Base-by-base conservation (phyloP, 2,329 filamentous ascomycete genomes). In the Macrophomina phaseolina region DNA sequence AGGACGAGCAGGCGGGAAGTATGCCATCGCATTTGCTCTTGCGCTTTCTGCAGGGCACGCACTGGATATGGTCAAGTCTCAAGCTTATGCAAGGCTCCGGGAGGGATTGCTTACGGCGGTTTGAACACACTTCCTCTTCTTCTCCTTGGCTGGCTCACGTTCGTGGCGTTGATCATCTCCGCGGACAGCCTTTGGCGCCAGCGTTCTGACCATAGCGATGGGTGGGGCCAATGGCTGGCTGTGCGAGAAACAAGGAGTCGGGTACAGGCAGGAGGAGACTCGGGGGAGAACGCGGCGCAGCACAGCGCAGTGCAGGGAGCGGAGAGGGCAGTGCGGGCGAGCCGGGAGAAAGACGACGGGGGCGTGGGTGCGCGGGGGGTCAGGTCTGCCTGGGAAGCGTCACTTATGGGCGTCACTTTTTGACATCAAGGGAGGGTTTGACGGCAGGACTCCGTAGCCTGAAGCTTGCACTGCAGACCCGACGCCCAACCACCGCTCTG, bases 21-120 rank as follows among this genome's bases (percentile, higher is more conserved):
- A 77, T 75, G 42, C 83, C 83, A 73, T 86, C 83, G 71, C 84
- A 85, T 82, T 84, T 84, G 67, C 80, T 82, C 70, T 84, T 84
- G 67, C 82, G 79, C 71, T 82, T 83, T 48, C 82, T 76, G 71
- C 82, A 84, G n/a, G 81, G 81, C 48, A 82, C 80, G 70, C 82
- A 84, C 34, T 62, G 58, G 55, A 6, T 2, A 32, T 5, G 16
- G 40, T 48, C 42, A 60, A 34, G 36, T 12, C 5, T 28, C 9
- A n/a, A 46, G 46, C 6, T 28, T 23, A 28, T n/a, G 16, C 18
- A 23, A 6, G n/a, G 46, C 1, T 45, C 9, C 32, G 5, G 30
- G 38, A 14, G 18, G 12, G 30, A 34, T n/a, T 38, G 30, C 55
- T 60, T 60, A 60, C 55, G 30, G 55, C 55, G 9, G 55, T 60